Evolutionary conservation across 1,284 basidiomycete genomes (phyloP).

Genomic region (Polyporus tsugae): DNA sequence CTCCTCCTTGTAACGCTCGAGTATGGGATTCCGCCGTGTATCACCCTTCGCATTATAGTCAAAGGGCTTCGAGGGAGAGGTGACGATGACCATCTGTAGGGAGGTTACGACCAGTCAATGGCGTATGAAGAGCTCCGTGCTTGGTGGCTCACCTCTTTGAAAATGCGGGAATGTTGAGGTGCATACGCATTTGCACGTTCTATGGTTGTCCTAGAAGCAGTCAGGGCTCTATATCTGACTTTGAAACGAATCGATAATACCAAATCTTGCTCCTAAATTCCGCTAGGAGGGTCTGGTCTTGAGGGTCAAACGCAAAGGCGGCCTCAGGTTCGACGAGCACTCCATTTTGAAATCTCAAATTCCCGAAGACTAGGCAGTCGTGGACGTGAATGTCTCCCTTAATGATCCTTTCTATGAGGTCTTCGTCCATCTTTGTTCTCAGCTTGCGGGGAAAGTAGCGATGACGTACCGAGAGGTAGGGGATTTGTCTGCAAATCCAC

Average conservation of each 20-base stretch:
- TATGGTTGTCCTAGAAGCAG: constrained; percentile 40
- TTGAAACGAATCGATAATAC: constrained; percentile 28
- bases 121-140: not conserved
- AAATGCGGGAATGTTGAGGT: constrained; percentile 46
- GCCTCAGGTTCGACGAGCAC: constrained; percentile 46
- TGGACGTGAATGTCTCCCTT: constrained; percentile 40
- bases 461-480: constrained; percentile 45
- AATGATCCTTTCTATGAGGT: constrained; percentile 41
- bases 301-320: constrained; percentile 37
- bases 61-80: constrained; percentile 41
- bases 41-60: constrained; percentile 43
- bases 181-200: constrained; percentile 43
- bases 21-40: constrained; percentile 35
- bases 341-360: constrained; percentile 47
- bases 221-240: not conserved
- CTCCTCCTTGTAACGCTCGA: constrained; percentile 40
- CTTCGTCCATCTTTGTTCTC: not conserved
- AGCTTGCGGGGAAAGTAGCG: not conserved
- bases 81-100: constrained; percentile 42
- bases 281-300: constrained; percentile 31
- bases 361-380: constrained; percentile 48
- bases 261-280: constrained; percentile 44
- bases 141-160: constrained; percentile 42
- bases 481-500: constrained; percentile 47
- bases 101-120: not conserved